Conservation (phyloP, 23 red algal species). For the Gracilaria domingensis region DNA sequence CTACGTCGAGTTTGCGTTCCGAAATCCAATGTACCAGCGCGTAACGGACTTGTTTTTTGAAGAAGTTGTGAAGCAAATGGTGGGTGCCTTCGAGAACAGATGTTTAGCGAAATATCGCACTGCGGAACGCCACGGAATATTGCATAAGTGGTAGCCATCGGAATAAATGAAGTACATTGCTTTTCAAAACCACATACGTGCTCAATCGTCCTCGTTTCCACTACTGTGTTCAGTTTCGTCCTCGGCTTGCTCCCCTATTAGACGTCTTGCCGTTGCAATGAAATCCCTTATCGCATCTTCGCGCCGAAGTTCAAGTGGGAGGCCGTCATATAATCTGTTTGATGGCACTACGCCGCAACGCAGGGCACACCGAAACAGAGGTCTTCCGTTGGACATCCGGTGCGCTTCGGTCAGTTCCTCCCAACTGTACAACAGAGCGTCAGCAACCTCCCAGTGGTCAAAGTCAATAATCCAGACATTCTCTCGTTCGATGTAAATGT, state of each 20-base stretch:
- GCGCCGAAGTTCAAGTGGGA: conserved; percentile 66
- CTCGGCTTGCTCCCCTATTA: conserved; percentile 23
- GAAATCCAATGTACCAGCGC: conserved; percentile 87
- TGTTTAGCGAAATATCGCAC: conserved; percentile 47
- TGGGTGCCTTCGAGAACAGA: conserved; percentile 89
- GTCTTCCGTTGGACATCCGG: conserved; percentile 39
- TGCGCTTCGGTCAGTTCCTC: conserved; percentile 42
- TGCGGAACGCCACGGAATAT: conserved; percentile 20
- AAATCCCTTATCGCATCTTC: conserved; percentile 15
- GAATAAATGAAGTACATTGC: neutral
- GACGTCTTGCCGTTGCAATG: conserved; percentile 30
- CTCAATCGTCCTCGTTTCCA: neutral
- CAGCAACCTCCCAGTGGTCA: conserved; percentile 29
- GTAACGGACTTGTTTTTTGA: conserved; percentile 95
- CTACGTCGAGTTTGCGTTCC: conserved; percentile 94
- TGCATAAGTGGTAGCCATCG: conserved; percentile 47
- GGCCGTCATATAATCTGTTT: conserved; percentile 43
- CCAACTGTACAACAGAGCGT: conserved; percentile 62
- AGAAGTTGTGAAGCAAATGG: conserved; percentile 95
- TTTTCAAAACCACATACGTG: neutral
- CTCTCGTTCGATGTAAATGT: conserved; percentile 55
- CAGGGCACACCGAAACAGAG: conserved; percentile 63
- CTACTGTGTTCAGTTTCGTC: neutral
- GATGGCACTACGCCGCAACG: conserved; percentile 35
- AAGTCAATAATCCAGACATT: conserved; percentile 77